phyloP scores from a whole-genome alignment of 1,284 basidiomycete species.

The Apiotrichum siamense region DNA sequence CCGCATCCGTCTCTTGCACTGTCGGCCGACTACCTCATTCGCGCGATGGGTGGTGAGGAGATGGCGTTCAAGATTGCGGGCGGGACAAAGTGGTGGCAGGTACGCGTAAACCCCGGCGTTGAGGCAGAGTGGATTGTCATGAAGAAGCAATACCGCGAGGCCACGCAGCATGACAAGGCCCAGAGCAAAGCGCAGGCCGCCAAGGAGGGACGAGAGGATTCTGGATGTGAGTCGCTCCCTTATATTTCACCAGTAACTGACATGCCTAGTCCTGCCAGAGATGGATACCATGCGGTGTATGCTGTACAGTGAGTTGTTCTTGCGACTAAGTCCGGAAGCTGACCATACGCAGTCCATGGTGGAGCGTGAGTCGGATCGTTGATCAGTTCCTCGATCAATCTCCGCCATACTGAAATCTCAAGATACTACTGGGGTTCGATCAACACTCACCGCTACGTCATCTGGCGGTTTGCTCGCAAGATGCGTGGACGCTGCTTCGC shows the following conservation, averaged over 20 bases:
- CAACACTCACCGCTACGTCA: conserved; percentile 60
- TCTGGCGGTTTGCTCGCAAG: conserved; percentile 82
- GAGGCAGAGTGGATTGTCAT: conserved; percentile 84
- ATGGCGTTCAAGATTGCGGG: conserved; percentile 69
- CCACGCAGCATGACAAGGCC: conserved; percentile 24
- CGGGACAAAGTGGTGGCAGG: conserved; percentile 95
- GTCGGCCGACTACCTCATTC: conserved; percentile 69
- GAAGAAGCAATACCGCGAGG: conserved; percentile 50
- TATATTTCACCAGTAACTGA: not conserved
- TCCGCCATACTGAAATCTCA: too few relatives aligned
- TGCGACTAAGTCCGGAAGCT: not conserved
- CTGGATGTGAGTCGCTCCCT: conserved; percentile 18
- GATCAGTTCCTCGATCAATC: not conserved
- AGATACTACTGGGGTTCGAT: conserved; percentile 53
- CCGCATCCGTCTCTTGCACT: conserved; percentile 60
- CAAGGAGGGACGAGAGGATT: conserved; percentile 14
- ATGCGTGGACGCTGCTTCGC: conserved; percentile 84
- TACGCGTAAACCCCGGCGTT: conserved; percentile 68
- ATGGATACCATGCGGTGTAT: conserved; percentile 84
- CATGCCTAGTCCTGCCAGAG: conserved; percentile 52
- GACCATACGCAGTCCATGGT: conserved; percentile 57
- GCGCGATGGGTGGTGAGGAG: conserved; percentile 77
- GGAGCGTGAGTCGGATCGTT: conserved; percentile 28
- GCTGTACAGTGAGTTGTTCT: conserved; percentile 54
- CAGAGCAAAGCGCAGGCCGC: conserved; percentile 7